Conservation (phyloP, 2,329 filamentous ascomycete species). For the Cryphonectria japonica region DNA sequence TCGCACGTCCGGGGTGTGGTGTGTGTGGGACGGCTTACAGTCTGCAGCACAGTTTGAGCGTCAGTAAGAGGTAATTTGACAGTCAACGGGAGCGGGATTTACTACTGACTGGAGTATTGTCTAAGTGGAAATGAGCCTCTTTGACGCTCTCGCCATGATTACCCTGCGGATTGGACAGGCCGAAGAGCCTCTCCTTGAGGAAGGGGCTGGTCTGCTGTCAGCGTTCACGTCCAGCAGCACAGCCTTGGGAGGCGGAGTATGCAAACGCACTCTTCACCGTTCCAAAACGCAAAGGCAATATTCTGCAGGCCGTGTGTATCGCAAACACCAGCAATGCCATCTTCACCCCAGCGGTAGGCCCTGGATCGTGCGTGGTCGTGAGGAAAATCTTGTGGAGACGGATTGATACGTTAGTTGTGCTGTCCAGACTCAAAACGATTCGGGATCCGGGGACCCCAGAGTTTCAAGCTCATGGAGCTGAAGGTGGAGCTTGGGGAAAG, state of each 20-base stretch:
- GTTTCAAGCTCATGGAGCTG: constrained; percentile 28
- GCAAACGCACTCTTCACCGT: constrained; percentile 80
- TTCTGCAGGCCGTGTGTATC: constrained; percentile 91
- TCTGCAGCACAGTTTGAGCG: constrained; percentile 40
- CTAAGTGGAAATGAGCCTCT: constrained; percentile 93
- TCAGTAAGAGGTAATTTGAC: constrained; percentile 34
- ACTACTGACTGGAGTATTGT: constrained; percentile 76
- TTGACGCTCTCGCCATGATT: constrained; percentile 98
- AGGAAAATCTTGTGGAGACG: constrained; percentile 73
- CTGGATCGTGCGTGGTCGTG: constrained; percentile 90
- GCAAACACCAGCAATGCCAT: constrained; percentile 92
- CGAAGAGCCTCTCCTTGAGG: constrained; percentile 93
- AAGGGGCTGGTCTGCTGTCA: constrained; percentile 69
- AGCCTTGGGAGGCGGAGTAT: constrained; percentile 20
- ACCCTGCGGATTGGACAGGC: constrained; percentile 92
- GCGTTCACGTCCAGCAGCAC: constrained; percentile 30
- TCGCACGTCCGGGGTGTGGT: too few species aligned
- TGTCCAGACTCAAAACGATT: constrained; percentile 35
- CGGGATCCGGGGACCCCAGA: constrained; percentile 23
- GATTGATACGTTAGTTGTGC: constrained; percentile 26
- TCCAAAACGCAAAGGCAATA: constrained; percentile 96
- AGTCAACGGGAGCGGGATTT: neutral
- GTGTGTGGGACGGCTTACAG: constrained; percentile 42
- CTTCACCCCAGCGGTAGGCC: constrained; percentile 93
- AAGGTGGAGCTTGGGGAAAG: constrained; percentile 18